A percentile compares a stretch with the other conserved stretches of the same genome.
Evolutionary conservation across 73 alveolate species (phyloP).

Genomic region (Symbiodinium pilosum): DNA sequence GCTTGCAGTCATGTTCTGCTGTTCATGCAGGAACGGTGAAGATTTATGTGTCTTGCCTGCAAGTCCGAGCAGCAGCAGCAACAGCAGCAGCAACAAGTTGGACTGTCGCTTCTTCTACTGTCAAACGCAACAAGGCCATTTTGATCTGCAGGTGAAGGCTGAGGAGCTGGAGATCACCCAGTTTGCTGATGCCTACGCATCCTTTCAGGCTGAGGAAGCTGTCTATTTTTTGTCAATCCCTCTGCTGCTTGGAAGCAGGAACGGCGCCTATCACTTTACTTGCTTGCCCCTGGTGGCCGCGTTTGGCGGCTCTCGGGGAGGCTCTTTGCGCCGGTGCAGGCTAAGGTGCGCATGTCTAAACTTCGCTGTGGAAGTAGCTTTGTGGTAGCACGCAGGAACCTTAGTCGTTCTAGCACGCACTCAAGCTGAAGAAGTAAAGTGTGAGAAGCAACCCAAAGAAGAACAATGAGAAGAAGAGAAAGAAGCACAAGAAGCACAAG

Average conservation of each 20-base stretch:
- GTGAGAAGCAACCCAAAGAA: no score
- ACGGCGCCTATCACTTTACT: conserved; percentile 43
- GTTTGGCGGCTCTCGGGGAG: conserved; percentile 85
- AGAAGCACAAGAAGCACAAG: no score
- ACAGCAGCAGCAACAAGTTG: no score
- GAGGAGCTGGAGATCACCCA: conserved; percentile 59
- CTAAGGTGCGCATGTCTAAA: background rate
- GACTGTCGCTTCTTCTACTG: no score
- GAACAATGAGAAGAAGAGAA: no score
- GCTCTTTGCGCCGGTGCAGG: conserved; percentile 55
- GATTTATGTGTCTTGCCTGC: conserved; percentile 40
- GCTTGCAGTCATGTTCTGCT: no score
- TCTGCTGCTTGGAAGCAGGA: background rate
- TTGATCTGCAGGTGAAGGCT: conserved; percentile 36
- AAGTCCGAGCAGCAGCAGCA: no score
- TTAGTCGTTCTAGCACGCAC: no score
- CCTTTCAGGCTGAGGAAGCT: conserved; percentile 22
- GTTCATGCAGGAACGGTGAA: conserved; percentile 51
- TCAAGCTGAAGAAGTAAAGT: no score
- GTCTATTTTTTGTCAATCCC: no score
- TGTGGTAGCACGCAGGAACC: no score
- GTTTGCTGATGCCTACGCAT: conserved; percentile 60
- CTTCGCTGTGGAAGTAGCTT: background rate
- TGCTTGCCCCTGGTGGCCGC: conserved; percentile 39
- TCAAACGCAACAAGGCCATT: no score